phyloP scores from a whole-genome alignment of 805 yeast species.

The Yarrowia sp. region DNA sequence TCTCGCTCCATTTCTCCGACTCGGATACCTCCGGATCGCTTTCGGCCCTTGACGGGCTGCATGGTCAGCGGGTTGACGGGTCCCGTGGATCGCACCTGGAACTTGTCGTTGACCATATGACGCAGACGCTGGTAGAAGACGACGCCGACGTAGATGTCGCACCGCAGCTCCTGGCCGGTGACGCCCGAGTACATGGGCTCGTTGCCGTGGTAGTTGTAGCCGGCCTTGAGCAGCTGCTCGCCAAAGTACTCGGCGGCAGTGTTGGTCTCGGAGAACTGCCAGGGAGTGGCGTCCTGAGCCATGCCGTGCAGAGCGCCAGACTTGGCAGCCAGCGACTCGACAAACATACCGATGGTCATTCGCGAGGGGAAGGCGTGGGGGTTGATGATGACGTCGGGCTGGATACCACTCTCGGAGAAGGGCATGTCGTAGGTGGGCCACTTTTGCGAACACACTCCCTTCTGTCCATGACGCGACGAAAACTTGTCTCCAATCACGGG shows the following conservation, averaged over 20 bases:
- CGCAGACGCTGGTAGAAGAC: constrained; percentile 98
- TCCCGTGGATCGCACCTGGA: constrained; percentile 98
- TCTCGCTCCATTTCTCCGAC: constrained; percentile 99
- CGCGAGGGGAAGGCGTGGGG: constrained; percentile 99
- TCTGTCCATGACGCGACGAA: constrained; percentile 97
- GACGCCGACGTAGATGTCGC: constrained; percentile 94
- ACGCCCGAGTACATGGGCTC: constrained; percentile 99
- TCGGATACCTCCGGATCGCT: constrained; percentile 99
- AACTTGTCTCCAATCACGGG: constrained; percentile 98
- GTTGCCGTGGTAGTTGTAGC: constrained; percentile 97
- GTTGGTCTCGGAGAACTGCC: constrained; percentile 88
- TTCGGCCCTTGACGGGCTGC: constrained; percentile 99
- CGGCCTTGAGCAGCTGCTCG: constrained; percentile 84
- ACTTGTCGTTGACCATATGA: constrained; percentile 99
- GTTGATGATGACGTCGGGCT: constrained; percentile 96
- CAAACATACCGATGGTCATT: constrained; percentile 99
- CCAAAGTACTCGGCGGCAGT: constrained; percentile 99
- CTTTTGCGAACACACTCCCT: constrained; percentile 97
- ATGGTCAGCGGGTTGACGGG: constrained; percentile 95
- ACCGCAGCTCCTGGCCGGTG: constrained; percentile 96
- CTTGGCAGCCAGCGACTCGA: constrained; percentile 97
- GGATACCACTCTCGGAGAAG: constrained; percentile 93
- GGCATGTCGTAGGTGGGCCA: constrained; percentile 99
- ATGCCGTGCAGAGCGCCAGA: constrained; percentile 98
- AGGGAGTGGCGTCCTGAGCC: constrained; percentile 97